Percentiles rank a stretch among this genome's conserved stretches.
phyloP scores from a whole-genome alignment of 441 rosid species.

The Theobroma grandiflorum region DNA sequence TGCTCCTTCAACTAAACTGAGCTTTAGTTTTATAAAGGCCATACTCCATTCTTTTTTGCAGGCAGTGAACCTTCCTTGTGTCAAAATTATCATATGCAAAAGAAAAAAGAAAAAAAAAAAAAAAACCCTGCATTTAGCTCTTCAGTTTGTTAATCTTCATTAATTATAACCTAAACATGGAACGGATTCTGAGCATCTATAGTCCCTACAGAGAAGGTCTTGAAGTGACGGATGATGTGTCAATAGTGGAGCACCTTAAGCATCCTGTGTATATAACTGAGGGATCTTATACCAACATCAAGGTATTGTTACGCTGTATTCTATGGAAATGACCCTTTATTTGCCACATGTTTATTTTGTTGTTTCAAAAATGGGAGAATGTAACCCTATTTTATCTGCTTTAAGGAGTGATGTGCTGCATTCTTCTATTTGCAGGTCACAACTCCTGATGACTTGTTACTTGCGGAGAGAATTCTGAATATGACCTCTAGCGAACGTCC shows the following conservation, averaged over 20 bases:
- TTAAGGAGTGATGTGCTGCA: not conserved
- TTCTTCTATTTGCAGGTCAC: constrained; percentile 62
- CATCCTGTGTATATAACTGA: constrained; percentile 88
- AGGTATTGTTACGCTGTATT: constrained; percentile 44
- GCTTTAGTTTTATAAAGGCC: not conserved
- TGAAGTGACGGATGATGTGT: constrained; percentile 96
- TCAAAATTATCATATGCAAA: not conserved
- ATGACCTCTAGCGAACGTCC: constrained; percentile 34
- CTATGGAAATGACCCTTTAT: not conserved
- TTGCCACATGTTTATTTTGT: not conserved
- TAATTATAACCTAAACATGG: not conserved
- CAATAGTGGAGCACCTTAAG: constrained; percentile 88
- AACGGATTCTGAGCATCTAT: constrained; percentile 14
- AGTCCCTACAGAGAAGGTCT: constrained; percentile 66
- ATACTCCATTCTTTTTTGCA: not conserved
- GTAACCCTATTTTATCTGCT: not conserved
- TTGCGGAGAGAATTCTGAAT: constrained; percentile 86
- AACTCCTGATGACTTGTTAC: constrained; percentile 88
- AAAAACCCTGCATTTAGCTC: not conserved
- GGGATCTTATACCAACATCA: constrained; percentile 96
- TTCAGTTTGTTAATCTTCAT: not conserved
- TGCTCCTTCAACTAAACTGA: not conserved
- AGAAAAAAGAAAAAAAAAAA: not conserved
- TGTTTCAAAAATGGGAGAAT: not conserved
- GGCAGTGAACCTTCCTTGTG: not conserved